Evolutionary conservation across 306 rosid genomes (phyloP), one percentile per base, ranked within the genome.

Genomic region (Aeschynomene evenia): DNA sequence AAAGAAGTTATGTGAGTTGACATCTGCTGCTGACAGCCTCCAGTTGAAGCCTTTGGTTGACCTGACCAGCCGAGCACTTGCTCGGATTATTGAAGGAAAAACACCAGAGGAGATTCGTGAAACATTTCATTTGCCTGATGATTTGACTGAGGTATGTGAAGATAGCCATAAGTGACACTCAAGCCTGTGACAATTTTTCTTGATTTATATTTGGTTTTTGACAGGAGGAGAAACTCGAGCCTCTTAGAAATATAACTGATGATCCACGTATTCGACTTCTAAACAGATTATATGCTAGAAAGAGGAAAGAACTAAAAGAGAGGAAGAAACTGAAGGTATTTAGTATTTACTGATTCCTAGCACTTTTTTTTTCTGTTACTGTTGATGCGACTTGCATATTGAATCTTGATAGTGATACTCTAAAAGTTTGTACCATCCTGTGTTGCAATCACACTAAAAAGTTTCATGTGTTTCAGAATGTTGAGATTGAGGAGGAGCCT

Each of bases 231-330:
- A 89, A 92, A 83, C 79, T 89, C 81, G 96, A 87, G 70, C 96
- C 98, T 34, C 52, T 89, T 6, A 77, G 85, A 80, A 92, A 92
- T 81, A 79, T 83, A 68, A 84, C 92, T 4, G 98, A 89, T 39
- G 96, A 92, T 84, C 98, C 98, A 21, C 95, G 95, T n/a, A 89
- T 92, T 33, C 89, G 96, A 73, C 98, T 92, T 73, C 79, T 92
- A 45, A 92, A 87, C 77, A 81, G 95, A 71, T 83, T 92, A 72
- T 86, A 92, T 83, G 98, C 98, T 39, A 86, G 87, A 64, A 92
- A 89, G 82, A 86, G 92, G 85, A 87, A 85, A 84, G 98, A 89
- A 50, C 73, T 89, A 59, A 84, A 79, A 73, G 96, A 92, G 73
- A 76, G 87, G 81, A 85, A 87, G 75, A 91, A 82, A 68, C 64